Conservation (phyloP, 805 yeast genomes). For the Candida vartiovaarae region DNA sequence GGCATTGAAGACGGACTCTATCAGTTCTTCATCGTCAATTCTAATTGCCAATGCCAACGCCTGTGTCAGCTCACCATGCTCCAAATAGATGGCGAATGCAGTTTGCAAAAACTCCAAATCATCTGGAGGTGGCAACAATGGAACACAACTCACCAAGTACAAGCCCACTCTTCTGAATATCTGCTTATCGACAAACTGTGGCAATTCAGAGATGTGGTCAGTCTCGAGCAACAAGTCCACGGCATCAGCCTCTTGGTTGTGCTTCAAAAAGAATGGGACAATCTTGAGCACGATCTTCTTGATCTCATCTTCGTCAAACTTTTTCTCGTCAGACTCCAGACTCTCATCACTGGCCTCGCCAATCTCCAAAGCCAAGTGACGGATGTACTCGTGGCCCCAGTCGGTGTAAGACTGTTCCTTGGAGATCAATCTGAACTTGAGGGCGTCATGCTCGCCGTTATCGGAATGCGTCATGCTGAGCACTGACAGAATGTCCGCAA, state of each 20-base stretch:
- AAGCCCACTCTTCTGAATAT: conserved; percentile 86
- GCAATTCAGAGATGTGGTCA: conserved; percentile 76
- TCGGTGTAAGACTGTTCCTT: conserved; percentile 53
- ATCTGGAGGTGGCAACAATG: conserved; percentile 91
- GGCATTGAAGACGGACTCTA: conserved; percentile 74
- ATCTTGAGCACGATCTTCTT: conserved; percentile 64
- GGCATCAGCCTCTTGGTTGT: conserved; percentile 98
- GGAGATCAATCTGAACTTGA: conserved; percentile 69
- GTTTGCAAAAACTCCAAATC: conserved; percentile 80
- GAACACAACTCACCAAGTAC: conserved; percentile 95
- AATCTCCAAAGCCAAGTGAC: conserved; percentile 91
- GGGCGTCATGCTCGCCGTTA: conserved; percentile 68
- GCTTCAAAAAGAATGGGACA: conserved; percentile 84
- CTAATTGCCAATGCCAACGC: conserved; percentile 87
- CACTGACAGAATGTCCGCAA: conserved; percentile 89
- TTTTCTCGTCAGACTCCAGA: conserved; percentile 10
- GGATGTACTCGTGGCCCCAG: conserved; percentile 98
- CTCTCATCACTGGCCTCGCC: conserved; percentile 73
- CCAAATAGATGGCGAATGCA: conserved; percentile 77
- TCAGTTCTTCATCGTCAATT: conserved; percentile 73
- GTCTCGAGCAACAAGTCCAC: conserved; percentile 88
- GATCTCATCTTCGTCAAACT: conserved; percentile 35
- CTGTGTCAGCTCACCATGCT: conserved; percentile 75
- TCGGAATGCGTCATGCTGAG: conserved; percentile 92
- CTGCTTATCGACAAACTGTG: conserved; percentile 76